A percentile compares a stretch with the other conserved stretches of the same genome.
These are phyloP conservation scores for Fusarium sp. DNA, from an alignment of 2,329 filamentous ascomycete species.

Conservation along the genomic window DNA sequence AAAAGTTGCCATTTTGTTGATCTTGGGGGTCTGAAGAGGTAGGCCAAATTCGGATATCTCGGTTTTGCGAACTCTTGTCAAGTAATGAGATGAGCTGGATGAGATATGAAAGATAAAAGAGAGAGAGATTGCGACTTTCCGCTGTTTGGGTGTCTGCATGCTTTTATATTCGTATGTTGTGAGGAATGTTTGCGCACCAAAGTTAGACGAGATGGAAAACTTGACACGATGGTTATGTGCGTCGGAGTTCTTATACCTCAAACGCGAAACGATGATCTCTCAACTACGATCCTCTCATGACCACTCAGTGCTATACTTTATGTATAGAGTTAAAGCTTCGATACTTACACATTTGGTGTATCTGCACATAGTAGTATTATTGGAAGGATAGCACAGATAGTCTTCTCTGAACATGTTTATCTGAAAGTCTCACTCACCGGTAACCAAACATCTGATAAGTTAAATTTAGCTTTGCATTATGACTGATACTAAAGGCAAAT, in stretches of 20 bases:
- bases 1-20: neutral
- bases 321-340: accelerated
- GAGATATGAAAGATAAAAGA: neutral
- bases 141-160: accelerated
- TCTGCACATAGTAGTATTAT: no score
- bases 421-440: neutral
- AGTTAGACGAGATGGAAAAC: neutral
- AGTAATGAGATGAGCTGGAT: no score
- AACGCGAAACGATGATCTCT: accelerated
- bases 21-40: neutral
- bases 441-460: neutral
- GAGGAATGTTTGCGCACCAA: accelerated
- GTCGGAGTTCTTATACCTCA: accelerated
- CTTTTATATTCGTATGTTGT: neutral
- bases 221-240: accelerated
- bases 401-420: neutral
- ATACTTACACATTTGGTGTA: accelerated
- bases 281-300: neutral
- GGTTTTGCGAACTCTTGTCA: accelerated
- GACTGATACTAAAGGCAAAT: neutral
- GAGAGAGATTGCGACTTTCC: accelerated
- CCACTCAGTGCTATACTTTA: accelerated
- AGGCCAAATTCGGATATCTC: neutral
- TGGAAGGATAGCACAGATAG: no score
- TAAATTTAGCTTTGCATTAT: accelerated